A percentile compares a stretch with the other conserved stretches of the same genome.
phyloP scores from a whole-genome alignment of 2,329 filamentous ascomycete genomes.

The Clarireedia homoeocarpa region DNA sequence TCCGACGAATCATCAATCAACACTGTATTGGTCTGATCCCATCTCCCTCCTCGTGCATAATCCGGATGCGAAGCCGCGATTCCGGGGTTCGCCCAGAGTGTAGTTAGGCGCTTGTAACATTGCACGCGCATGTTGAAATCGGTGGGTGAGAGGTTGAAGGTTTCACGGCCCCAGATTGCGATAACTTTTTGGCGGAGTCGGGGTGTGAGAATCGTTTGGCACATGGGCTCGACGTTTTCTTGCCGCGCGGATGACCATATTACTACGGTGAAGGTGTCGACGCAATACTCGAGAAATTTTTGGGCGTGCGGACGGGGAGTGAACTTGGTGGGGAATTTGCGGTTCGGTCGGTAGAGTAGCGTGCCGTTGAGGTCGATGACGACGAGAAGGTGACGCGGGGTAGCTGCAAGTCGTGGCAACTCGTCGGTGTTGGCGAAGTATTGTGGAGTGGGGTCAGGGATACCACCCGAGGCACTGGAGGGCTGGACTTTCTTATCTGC shows the following conservation, averaged over 20 bases:
- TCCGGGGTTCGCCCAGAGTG: conserved; percentile 55
- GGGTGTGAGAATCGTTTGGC: conserved; percentile 52
- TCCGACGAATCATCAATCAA: conserved; percentile 77
- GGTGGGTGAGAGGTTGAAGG: conserved; percentile 53
- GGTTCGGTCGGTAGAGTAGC: conserved; percentile 62
- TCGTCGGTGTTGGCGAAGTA: conserved; percentile 52
- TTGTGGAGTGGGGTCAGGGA: conserved; percentile 49
- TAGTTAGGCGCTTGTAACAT: conserved; percentile 79
- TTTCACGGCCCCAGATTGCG: conserved; percentile 71
- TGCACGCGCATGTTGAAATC: conserved; percentile 70
- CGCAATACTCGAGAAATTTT: conserved; percentile 64
- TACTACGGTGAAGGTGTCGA: conserved; percentile 69
- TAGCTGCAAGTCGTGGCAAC: conserved; percentile 33
- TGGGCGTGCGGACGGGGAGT: conserved; percentile 59
- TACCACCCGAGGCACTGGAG: conserved; percentile 22
- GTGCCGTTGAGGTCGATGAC: conserved; percentile 94
- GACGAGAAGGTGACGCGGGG: conserved; percentile 62
- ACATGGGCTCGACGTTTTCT: conserved; percentile 63
- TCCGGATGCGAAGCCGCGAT: conserved; percentile 40
- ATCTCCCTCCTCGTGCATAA: conserved; percentile 37
- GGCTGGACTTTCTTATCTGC: conserved; percentile 16
- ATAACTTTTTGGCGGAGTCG: conserved; percentile 49
- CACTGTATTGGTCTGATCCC: conserved; percentile 81
- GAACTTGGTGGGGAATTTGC: conserved; percentile 44
- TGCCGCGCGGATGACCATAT: conserved; percentile 85